Base-by-base conservation (phyloP, 495 filamentous ascomycete genomes). In the Diplogelasinospora grovesii region DNA sequence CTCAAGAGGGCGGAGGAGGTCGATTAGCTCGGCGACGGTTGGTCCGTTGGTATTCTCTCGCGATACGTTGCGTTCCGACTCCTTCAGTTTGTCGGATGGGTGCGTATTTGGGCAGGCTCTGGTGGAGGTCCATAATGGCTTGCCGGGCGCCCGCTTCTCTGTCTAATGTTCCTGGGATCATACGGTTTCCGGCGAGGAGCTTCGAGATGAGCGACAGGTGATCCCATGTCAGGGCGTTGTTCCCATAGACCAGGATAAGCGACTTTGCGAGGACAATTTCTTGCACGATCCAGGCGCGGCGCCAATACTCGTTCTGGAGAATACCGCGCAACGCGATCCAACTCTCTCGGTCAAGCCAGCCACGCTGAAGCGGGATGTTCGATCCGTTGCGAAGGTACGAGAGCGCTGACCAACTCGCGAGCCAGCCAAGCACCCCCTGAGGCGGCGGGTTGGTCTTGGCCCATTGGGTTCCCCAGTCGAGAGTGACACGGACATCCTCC, bases 211-310 rank as follows among this genome's bases (percentile, higher is more conserved):
- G n/a, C 8, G 34, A 36, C 34, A 36, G 34, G 5, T 36, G 19
- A 22, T 24, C 22, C 34, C 20, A 36, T 11, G 34, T 18, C 8
- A 36, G 15, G 14, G 32, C 13, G 32, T 36, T 36, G 16, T 36
- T 36, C 7, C 20, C 34, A 14, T 36, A 36, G 18, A 36, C 34
- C 20, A 36, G 34, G 34, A 24, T 18, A 7, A 15, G 34, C 20
- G 34, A 36, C 9, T 22, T 36, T 13, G 34, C 20, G 34, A 36
- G 34, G 20, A 36, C 34, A 22, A 23, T 24, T 36, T 36, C 34
- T 23, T 36, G 34, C 22, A 36, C 34, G 4, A 36, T 36, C 34
- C 34, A 36, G 22, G 34, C 20, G 34, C 34, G 20, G 21, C 34
- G 34, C 34, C 34, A 36, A 22, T 36, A 36, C 34, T 36, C 18